Base-by-base conservation (phyloP, 371 early-diverging fungal genomes). In the Ordospora pajunii region DNA sequence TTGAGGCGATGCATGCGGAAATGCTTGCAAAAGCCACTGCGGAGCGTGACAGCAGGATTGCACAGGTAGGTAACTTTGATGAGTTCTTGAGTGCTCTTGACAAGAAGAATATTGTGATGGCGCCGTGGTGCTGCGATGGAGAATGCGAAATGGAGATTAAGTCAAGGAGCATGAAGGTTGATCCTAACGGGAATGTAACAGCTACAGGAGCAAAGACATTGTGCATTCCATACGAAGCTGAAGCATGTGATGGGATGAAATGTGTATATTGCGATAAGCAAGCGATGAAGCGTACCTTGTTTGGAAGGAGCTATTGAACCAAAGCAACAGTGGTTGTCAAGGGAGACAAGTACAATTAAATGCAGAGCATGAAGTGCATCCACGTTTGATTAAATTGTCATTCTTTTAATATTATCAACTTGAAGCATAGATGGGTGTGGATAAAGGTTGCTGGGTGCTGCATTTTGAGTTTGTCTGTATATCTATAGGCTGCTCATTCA, bases 161-260 rank as follows among this genome's bases (percentile, higher is more conserved):
- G 89, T 91, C 92, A 17, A 85, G 88, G 64, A 92, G 91, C 82
- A 88, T 93, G 11, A 63, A 53, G 37, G 11, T 23, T 25, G 73
- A 70, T 45, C 65, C 78, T 32, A 52, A 79, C 45, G 76, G 70
- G 0, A 58, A 49, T 22, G 96, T 94, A 69, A 92, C 94, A 64
- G 90, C 92, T 22, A 93, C 93, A 93, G 98, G 99, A 67, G 98
- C 96, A 78, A 99, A 99, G 86, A 91, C 95, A 5, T 89, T 99
- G 58, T 99, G 99, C 87, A 93, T 95, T 83, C 99, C 98, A 21
- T 92, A 92, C 83, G 87, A 88, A 54, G 92, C 94, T 87, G 92
- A 93, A 62, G 74, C 80, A 42, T 52, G 83, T 62, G 73, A 54
- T 40, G 90, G 89, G 69, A 89, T 89, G 72, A 90, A 90, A 87